These are phyloP conservation scores for Populus deltoides DNA, from an alignment of 345 rosid genomes.

Conservation along the genomic window DNA sequence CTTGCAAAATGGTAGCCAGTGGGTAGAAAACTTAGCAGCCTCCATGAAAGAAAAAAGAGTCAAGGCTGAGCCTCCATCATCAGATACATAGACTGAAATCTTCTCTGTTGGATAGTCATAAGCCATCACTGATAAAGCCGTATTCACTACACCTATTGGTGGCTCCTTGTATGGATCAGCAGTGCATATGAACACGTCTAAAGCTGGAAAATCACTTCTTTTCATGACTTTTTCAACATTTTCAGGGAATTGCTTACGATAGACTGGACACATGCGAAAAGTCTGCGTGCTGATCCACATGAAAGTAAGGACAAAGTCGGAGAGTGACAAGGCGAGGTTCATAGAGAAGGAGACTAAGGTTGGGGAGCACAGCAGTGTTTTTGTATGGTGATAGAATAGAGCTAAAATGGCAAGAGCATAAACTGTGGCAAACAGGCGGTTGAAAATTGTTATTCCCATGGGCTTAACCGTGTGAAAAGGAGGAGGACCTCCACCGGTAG, in stretches of 20 bases:
- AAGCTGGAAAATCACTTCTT: conserved; percentile 8
- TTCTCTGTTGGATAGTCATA: conserved; percentile 71
- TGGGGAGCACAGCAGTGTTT: conserved; percentile 34
- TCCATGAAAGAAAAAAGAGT: conserved; percentile 27
- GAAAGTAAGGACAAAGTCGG: conserved; percentile 59
- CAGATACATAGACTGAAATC: conserved; percentile 48
- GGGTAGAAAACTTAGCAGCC: conserved; percentile 28
- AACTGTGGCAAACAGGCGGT: conserved; percentile 46
- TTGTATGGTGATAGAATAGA: conserved; percentile 46
- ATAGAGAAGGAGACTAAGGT: conserved; percentile 11
- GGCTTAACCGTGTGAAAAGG: conserved; percentile 42
- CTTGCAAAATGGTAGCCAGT: conserved; percentile 25
- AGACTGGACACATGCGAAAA: conserved; percentile 8
- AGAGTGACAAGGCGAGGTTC: conserved; percentile 31
- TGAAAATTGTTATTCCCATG: conserved; percentile 34
- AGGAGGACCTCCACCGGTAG: neutral
- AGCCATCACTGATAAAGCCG: conserved; percentile 71
- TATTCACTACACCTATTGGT: conserved; percentile 49
- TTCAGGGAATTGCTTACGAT: conserved; percentile 14
- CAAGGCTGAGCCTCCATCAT: conserved; percentile 24
- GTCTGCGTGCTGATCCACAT: conserved; percentile 45
- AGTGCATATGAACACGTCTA: conserved; percentile 68
- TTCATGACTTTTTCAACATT: neutral
- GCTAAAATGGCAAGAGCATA: conserved; percentile 53
- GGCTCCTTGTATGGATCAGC: conserved; percentile 30